These are phyloP conservation scores for Apiospora kogelbergensis DNA, from an alignment of 2,329 filamentous ascomycete genomes.

Conservation along the genomic window DNA sequence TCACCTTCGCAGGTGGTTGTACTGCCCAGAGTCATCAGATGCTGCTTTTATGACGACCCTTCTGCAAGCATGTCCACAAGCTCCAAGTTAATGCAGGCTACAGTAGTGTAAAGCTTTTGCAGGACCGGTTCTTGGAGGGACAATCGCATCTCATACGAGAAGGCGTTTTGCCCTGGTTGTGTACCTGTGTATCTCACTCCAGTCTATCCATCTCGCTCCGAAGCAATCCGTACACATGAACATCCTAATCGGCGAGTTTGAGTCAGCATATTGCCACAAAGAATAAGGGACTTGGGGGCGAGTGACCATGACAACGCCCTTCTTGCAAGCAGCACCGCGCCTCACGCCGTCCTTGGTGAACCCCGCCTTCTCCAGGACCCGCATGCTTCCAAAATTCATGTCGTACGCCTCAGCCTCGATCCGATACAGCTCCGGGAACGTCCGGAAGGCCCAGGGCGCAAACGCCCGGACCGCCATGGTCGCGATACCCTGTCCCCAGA, in stretches of 20 bases:
- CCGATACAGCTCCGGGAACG: conserved; percentile 39
- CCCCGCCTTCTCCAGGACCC: conserved; percentile 43
- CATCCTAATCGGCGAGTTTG: not conserved
- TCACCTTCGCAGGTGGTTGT: too few species aligned
- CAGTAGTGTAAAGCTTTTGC: too few species aligned
- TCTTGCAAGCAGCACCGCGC: conserved; percentile 42
- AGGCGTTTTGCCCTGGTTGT: not conserved
- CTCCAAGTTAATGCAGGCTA: not conserved
- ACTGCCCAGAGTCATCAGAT: not conserved
- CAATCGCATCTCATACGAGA: not conserved
- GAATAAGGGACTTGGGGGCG: not conserved
- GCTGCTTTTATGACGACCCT: not conserved
- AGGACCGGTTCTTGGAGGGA: too few species aligned
- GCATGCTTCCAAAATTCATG: conserved; percentile 41
- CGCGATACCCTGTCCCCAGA: conserved; percentile 48
- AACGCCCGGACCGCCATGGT: conserved; percentile 40
- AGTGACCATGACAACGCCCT: conserved; percentile 37
- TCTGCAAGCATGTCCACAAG: not conserved
- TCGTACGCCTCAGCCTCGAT: conserved; percentile 40
- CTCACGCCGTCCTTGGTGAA: conserved; percentile 44
- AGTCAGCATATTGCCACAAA: conserved; percentile 32
- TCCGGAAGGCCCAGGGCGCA: conserved; percentile 43
- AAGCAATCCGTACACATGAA: not conserved
- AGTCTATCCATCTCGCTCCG: not conserved
- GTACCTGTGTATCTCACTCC: not conserved